These are phyloP conservation scores for Cyanidioschyzon merolae DNA, from an alignment of 23 red algal genomes.

Conservation along the genomic window DNA sequence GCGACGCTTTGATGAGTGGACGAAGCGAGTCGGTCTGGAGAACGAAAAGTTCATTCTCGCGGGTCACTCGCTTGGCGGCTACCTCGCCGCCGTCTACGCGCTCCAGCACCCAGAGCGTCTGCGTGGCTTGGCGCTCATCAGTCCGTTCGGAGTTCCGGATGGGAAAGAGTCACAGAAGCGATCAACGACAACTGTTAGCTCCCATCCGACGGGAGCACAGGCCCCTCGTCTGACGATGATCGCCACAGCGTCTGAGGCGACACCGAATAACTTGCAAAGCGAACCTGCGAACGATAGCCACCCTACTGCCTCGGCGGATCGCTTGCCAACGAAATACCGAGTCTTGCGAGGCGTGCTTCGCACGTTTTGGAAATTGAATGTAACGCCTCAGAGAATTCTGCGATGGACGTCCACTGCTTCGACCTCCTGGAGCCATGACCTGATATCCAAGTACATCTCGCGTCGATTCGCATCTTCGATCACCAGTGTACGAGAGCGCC, in stretches of 20 bases:
- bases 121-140: slow-evolving; percentile 26
- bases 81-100: slow-evolving; percentile 49
- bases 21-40: not conserved
- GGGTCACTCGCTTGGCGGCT: slow-evolving; percentile 77
- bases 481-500: not conserved
- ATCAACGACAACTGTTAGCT: not conserved
- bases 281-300: not conserved
- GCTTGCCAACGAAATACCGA: slow-evolving; percentile 1
- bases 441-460: slow-evolving; percentile 17
- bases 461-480: slow-evolving; percentile 20
- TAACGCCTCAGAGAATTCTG: slow-evolving; percentile 28
- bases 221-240: not conserved
- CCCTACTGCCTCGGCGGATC: not conserved
- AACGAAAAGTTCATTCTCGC: slow-evolving; percentile 23
- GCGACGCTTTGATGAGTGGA: slow-evolving; percentile 5
- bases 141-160: slow-evolving; percentile 40
- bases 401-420: not conserved
- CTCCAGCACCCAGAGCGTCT: slow-evolving; percentile 17
- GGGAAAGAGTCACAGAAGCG: not conserved
- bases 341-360: not conserved
- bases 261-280: not conserved
- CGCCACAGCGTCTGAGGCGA: too few relatives aligned
- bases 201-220: not conserved
- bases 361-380: slow-evolving; percentile 24
- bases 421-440: not conserved